A percentile compares a stretch with the other conserved stretches of the same genome.
These are phyloP conservation scores for Luffa acutangula DNA, from an alignment of 306 rosid genomes.

Conservation along the genomic window DNA sequence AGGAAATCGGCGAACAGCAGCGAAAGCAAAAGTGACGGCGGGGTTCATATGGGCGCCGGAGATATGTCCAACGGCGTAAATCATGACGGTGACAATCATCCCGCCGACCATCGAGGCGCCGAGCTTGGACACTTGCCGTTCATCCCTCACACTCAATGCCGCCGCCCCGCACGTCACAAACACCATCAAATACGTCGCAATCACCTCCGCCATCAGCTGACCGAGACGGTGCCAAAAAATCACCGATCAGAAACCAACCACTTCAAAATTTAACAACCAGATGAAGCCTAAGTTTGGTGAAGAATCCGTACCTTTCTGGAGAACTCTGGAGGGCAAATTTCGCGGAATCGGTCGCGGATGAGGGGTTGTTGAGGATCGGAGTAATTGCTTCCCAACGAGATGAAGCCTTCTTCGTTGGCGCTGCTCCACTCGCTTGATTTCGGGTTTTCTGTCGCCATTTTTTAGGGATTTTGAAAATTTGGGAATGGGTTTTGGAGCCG, in stretches of 20 bases:
- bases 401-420: not conserved
- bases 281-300: not conserved
- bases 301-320: not conserved
- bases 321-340: not conserved
- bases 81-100: slow-evolving; percentile 58
- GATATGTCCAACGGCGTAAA: slow-evolving; percentile 75
- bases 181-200: slow-evolving; percentile 63
- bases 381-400: not conserved
- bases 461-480: not conserved
- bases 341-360: not conserved
- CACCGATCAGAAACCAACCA: not conserved
- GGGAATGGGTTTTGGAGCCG: not conserved
- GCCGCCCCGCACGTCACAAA: slow-evolving; percentile 68
- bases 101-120: slow-evolving; percentile 76
- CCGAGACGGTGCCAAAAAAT: too few species aligned
- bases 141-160: slow-evolving; percentile 38
- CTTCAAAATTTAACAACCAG: not conserved
- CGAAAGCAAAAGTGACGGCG: slow-evolving; percentile 70
- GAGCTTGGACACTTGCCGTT: slow-evolving; percentile 37
- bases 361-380: not conserved
- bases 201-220: slow-evolving; percentile 63
- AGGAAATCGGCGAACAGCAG: slow-evolving; percentile 47
- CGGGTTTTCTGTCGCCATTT: not conserved
- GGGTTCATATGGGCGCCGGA: slow-evolving; percentile 92
- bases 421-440: not conserved